A percentile compares a stretch with the other conserved stretches of the same genome.
Conservation (phyloP, 2,329 filamentous ascomycete genomes). For the Ceratocystis diversiconidia region DNA sequence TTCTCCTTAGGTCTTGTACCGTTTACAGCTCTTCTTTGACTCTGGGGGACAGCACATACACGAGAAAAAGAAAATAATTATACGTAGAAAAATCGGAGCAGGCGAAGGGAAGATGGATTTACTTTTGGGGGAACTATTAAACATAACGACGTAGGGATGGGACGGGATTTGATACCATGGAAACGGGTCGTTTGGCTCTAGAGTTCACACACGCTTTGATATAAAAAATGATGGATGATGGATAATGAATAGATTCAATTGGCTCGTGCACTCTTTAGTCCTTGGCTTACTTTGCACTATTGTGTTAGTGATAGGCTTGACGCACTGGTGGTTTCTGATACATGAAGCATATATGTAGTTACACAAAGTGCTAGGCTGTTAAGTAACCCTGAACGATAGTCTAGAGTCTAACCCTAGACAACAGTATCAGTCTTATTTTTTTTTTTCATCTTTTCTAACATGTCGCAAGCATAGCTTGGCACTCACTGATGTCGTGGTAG, state of each 20-base stretch:
- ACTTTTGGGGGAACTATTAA: conserved; percentile 5
- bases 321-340: not conserved
- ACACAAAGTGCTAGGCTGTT: too few species aligned
- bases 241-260: conserved; percentile 17
- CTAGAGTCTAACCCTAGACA: too few species aligned
- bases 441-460: too few species aligned
- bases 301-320: not conserved
- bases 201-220: conserved; percentile 17
- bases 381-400: too few species aligned
- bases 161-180: conserved; percentile 16
- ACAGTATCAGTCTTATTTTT: too few species aligned
- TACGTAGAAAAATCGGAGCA: not conserved
- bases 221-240: conserved; percentile 11
- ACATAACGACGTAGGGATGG: not conserved
- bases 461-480: too few species aligned
- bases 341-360: too few species aligned
- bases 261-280: conserved; percentile 9
- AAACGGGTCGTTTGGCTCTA: conserved; percentile 13
- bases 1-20: not conserved
- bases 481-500: not conserved
- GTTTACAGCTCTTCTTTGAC: conserved; percentile 3
- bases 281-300: not conserved
- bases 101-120: not conserved
- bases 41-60: not conserved
- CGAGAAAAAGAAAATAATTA: not conserved